Evolutionary conservation across 2,329 filamentous ascomycete genomes (phyloP).

Genomic region (Aspergillus latus): DNA sequence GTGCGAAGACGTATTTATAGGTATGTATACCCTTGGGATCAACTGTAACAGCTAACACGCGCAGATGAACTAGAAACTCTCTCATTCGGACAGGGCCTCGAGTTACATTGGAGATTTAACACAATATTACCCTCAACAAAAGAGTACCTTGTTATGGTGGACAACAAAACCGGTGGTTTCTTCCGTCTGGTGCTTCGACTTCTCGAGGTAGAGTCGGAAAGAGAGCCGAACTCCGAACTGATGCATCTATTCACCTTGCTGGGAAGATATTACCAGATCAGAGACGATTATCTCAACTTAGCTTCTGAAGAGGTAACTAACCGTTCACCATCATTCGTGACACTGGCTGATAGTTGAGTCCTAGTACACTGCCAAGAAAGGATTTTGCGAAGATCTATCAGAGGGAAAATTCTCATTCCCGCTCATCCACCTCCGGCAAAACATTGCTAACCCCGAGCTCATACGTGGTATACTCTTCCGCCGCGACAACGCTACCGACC

Average conservation of each 20-base stretch:
- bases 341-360: not conserved
- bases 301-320: conserved; percentile 18
- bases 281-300: conserved; percentile 33
- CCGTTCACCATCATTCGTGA: not conserved
- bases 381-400: conserved; percentile 45
- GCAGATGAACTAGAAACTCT: conserved; percentile 17
- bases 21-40: too few relatives aligned
- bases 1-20: not conserved
- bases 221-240: not conserved
- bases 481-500: not conserved
- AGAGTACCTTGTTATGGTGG: conserved; percentile 32
- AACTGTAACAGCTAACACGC: too few relatives aligned
- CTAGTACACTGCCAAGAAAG: conserved; percentile 41
- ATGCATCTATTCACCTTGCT: conserved; percentile 19
- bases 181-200: conserved; percentile 23
- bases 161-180: conserved; percentile 27
- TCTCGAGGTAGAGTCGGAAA: conserved; percentile 6
- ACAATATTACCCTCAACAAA: conserved; percentile 19
- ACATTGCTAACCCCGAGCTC: not conserved
- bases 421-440: conserved; percentile 13
- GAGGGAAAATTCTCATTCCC: conserved; percentile 47
- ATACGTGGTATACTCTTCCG: not conserved
- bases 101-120: conserved; percentile 25
- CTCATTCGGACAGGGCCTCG: conserved; percentile 20
- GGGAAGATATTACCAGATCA: conserved; percentile 30